Evolutionary conservation across 768 basidiomycete genomes (phyloP).

Genomic region (Trametes punicea): DNA sequence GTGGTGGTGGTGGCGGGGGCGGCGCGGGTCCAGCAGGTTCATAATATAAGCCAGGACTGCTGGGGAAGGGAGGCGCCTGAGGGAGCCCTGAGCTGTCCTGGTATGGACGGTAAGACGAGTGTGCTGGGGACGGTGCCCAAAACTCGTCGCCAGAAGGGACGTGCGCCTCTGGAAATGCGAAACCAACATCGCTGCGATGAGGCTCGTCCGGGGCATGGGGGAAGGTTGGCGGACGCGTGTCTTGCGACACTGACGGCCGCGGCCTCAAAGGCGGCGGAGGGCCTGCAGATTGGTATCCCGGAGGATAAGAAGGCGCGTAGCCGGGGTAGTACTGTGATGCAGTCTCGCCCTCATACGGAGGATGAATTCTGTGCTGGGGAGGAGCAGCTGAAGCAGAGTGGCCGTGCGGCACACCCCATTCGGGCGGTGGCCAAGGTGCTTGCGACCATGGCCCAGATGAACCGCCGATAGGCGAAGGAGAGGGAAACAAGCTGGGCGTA

Average conservation of each 20-base stretch:
- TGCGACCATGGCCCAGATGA: slow-evolving; percentile 17
- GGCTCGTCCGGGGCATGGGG: not conserved
- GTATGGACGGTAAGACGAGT: not conserved
- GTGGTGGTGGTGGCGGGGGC: slow-evolving; percentile 34
- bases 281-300: slow-evolving; percentile 4
- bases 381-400: not conserved
- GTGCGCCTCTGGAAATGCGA: slow-evolving; percentile 26
- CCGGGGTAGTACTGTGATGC: not conserved
- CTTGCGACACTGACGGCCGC: slow-evolving; percentile 14
- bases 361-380: not conserved
- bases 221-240: slow-evolving; percentile 10
- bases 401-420: slow-evolving; percentile 21
- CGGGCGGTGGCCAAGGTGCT: slow-evolving; percentile 24
- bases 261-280: slow-evolving; percentile 17
- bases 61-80: slow-evolving; percentile 8
- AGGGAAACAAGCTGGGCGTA: slow-evolving; percentile 13
- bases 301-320: slow-evolving; percentile 9
- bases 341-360: not conserved
- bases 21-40: slow-evolving; percentile 27
- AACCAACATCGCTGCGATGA: slow-evolving; percentile 2
- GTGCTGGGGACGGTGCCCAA: not conserved
- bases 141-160: slow-evolving; percentile 2
- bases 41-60: slow-evolving; percentile 5
- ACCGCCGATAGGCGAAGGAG: not conserved
- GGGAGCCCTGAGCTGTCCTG: not conserved